Conservation (phyloP, 257 asterid genomes). For the Fraxinus pennsylvanica region DNA sequence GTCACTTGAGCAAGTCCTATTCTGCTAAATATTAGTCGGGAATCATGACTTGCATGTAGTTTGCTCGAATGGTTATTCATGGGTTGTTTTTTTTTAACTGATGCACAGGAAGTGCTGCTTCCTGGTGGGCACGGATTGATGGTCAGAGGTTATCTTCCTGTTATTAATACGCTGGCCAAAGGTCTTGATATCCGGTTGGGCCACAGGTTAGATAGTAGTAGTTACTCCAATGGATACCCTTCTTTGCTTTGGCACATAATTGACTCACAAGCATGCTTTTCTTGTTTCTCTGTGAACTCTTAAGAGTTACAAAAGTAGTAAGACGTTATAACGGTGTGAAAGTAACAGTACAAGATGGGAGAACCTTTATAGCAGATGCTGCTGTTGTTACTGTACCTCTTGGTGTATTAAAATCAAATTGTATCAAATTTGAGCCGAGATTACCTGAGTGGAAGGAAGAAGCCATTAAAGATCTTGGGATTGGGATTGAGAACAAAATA, state of each 20-base stretch:
- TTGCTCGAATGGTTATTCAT: slow-evolving; percentile 11
- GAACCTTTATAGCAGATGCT: slow-evolving; percentile 85
- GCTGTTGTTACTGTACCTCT: slow-evolving; percentile 85
- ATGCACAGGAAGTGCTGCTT: slow-evolving; percentile 79
- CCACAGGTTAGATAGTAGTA: slow-evolving; percentile 54
- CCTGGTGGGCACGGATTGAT: slow-evolving; percentile 99
- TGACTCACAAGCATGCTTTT: slow-evolving; percentile 14
- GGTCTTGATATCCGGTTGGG: slow-evolving; percentile 89
- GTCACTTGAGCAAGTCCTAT: not conserved
- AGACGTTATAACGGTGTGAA: slow-evolving; percentile 82
- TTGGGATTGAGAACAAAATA: slow-evolving; percentile 97
- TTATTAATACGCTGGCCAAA: slow-evolving; percentile 83
- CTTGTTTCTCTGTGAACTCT: slow-evolving; percentile 3
- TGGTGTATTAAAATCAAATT: slow-evolving; percentile 82
- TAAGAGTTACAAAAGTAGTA: slow-evolving; percentile 71
- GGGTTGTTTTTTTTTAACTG: not conserved
- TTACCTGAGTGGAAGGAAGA: slow-evolving; percentile 94
- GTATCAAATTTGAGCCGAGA: slow-evolving; percentile 77
- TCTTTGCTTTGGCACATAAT: not conserved
- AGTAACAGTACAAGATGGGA: slow-evolving; percentile 85
- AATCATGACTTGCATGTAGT: not conserved
- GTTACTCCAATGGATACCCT: slow-evolving; percentile 8
- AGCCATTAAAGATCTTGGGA: slow-evolving; percentile 81
- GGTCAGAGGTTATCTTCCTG: slow-evolving; percentile 97
- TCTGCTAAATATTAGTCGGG: not conserved